Conservation (phyloP, 768 basidiomycete genomes). For the Lactarius sanguifluus region DNA sequence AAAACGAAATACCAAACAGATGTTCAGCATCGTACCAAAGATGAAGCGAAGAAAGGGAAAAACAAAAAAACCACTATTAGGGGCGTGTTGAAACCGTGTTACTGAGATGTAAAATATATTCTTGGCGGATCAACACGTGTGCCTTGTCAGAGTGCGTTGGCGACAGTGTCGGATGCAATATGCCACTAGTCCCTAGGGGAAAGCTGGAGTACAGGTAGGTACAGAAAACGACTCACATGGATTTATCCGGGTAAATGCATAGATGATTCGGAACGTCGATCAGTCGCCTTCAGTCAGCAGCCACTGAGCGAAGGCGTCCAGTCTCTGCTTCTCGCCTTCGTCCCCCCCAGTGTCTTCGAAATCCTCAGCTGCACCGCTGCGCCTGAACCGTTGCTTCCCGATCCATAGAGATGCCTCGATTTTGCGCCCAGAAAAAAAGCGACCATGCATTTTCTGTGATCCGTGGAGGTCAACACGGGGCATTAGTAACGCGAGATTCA, state of each 20-base stretch:
- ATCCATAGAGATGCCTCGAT: constrained; percentile 80
- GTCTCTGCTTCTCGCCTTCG: constrained; percentile 76
- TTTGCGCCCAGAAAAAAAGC: constrained; percentile 83
- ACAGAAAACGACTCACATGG: constrained; percentile 19
- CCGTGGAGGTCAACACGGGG: constrained; percentile 1
- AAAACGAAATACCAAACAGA: constrained; percentile 4
- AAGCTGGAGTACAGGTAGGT: constrained; percentile 25
- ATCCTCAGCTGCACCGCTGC: constrained; percentile 68
- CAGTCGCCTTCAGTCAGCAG: constrained; percentile 78
- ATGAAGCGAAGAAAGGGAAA: neutral
- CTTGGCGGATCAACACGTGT: constrained; percentile 13
- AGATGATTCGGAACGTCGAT: constrained; percentile 7
- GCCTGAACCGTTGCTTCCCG: constrained; percentile 79
- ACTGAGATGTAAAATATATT: constrained; percentile 4
- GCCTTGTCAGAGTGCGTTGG: neutral
- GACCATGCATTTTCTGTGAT: constrained; percentile 86
- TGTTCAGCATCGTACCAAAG: neutral
- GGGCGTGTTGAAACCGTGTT: constrained; percentile 1
- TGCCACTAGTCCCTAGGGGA: constrained; percentile 3
- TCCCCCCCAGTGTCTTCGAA: constrained; percentile 56
- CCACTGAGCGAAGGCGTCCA: constrained; percentile 90
- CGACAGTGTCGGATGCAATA: neutral
- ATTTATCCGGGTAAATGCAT: constrained; percentile 12
- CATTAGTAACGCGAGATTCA: neutral
- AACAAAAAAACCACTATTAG: neutral